Evolutionary conservation across 257 asterid genomes (phyloP), one percentile per base, ranked within the genome.

Genomic region (Cruciata laevipes): DNA sequence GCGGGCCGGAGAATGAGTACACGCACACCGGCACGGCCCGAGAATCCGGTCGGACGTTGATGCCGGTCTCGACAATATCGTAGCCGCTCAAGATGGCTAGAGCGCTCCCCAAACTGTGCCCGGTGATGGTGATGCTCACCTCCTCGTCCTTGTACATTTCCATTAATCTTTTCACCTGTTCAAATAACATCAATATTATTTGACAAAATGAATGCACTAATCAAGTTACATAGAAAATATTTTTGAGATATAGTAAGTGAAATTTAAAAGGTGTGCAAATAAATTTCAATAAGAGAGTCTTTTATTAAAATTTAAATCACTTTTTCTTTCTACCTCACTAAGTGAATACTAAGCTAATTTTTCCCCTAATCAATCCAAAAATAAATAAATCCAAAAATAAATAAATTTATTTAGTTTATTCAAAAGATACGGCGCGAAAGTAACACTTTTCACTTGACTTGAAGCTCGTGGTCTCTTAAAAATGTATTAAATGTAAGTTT

Each of bases 1-100:
- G 74, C 8, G 91, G 88, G 3, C 88, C 88, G 0, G 78, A 76
- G 25, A 79, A 85, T 8, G 91, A 75, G 17, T 81, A 73, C 1
- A 77, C 87, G 7, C 80, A 68, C 3, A 81, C 70, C 5, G 84
- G 83, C 11, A 71, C 71, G 1, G 37, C 70, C n/a, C 70, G 63
- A 3, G 74, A 9, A 0, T 75, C 75, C 1, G 52, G 47, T 7
- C 35, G 6, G 6, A 75, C 53, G 17, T 73, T 53, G 37, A 66
- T 32, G 0, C 81, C 78, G 0, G 79, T 75, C 25, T 79, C 74
- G 17, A 63, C 72, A 2, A 70, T 66, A 38, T 79, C 83, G 40
- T 73, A 79, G 13, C 78, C 78, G 8, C 75, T 76, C 65, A 79
- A 5, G 3, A 69, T 79, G 7, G 78, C 81, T 21, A 76, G 56